These are phyloP conservation scores for Mentha longifolia DNA, from an alignment of 257 asterid species.

Conservation along the genomic window DNA sequence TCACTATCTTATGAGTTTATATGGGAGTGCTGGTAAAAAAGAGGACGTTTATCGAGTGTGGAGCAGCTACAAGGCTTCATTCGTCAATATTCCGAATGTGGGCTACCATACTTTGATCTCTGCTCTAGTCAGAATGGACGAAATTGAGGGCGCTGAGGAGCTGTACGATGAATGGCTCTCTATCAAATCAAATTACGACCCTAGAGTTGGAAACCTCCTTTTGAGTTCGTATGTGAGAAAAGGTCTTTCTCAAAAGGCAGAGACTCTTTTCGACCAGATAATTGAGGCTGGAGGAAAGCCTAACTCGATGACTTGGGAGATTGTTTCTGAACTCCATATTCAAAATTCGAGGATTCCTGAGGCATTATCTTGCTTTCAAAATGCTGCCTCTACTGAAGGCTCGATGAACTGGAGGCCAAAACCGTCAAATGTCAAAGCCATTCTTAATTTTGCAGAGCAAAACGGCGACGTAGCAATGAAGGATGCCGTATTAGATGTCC, in stretches of 20 bases:
- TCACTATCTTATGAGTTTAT: conserved; percentile 78
- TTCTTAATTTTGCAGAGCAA: conserved; percentile 64
- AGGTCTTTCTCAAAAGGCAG: conserved; percentile 58
- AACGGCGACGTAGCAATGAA: conserved; percentile 52
- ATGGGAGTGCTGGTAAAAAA: conserved; percentile 70
- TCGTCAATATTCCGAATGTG: conserved; percentile 57
- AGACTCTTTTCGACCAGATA: conserved; percentile 67
- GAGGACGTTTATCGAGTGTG: conserved; percentile 81
- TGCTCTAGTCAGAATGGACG: conserved; percentile 65
- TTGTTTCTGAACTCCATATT: conserved; percentile 73
- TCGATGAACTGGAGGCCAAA: conserved; percentile 78
- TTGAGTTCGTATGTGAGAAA: conserved; percentile 64
- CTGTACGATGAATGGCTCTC: conserved; percentile 82
- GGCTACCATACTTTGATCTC: conserved; percentile 78
- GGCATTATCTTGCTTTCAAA: conserved; percentile 76
- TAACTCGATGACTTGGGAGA: conserved; percentile 85
- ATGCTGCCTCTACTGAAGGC: conserved; percentile 63
- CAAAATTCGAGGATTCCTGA: conserved; percentile 53
- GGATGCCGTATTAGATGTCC: conserved; percentile 52
- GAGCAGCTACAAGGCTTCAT: conserved; percentile 68
- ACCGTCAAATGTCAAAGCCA: conserved; percentile 48
- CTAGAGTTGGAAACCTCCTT: conserved; percentile 78
- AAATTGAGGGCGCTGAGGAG: conserved; percentile 74
- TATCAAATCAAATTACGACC: conserved; percentile 58
- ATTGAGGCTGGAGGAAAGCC: conserved; percentile 72